Conservation (phyloP, 1,284 basidiomycete species). For the Austroboletus novae-zelandiae region DNA sequence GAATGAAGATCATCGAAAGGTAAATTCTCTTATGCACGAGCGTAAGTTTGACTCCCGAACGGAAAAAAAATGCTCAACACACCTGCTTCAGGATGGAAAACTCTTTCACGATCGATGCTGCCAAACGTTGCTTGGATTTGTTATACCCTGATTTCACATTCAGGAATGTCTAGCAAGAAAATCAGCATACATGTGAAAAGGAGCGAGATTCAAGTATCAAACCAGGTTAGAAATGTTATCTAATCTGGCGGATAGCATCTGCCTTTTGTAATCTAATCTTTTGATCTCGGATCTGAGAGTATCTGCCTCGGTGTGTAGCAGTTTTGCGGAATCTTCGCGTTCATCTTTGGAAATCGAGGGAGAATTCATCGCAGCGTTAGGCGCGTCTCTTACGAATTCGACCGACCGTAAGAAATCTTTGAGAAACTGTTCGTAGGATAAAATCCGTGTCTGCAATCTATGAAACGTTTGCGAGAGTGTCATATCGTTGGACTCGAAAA, state of each 20-base stretch:
- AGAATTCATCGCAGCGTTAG: conserved; percentile 42
- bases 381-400: conserved; percentile 43
- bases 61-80: not conserved
- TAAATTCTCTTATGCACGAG: conserved; percentile 22
- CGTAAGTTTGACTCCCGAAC: not conserved
- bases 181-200: not conserved
- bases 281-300: conserved; percentile 46
- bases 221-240: conserved; percentile 50
- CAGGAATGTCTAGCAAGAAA: conserved; percentile 41
- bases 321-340: conserved; percentile 22
- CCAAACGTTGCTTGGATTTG: conserved; percentile 39
- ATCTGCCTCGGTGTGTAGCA: conserved; percentile 42
- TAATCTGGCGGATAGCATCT: conserved; percentile 45
- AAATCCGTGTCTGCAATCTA: conserved; percentile 48
- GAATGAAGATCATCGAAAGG: conserved; percentile 27
- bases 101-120: conserved; percentile 42
- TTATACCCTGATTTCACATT: conserved; percentile 48
- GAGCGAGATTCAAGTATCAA: conserved; percentile 1
- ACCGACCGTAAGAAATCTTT: conserved; percentile 50
- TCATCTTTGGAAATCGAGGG: conserved; percentile 11
- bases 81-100: conserved; percentile 47
- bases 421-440: conserved; percentile 50
- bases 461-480: conserved; percentile 48
- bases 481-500: conserved; percentile 38
- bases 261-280: conserved; percentile 41